Base-by-base conservation (phyloP, 2,329 filamentous ascomycete species). In the Aspergillus sclerotialis region DNA sequence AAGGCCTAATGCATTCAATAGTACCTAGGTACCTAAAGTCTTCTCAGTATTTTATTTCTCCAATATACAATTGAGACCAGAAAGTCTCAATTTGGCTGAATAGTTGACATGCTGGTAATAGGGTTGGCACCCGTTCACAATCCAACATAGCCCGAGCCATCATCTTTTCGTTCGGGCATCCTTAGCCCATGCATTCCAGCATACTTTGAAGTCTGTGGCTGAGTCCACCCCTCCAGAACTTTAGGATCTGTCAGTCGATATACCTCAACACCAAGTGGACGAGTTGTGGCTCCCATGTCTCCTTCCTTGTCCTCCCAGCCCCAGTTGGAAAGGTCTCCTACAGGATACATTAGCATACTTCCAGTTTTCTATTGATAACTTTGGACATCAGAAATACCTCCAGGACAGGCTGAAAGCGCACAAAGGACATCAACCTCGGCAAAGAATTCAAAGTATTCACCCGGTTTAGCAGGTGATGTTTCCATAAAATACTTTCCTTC, bases 381-480 rank as follows among this genome's bases (percentile, higher is more conserved):
- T n/a, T n/a, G n/a, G n/a, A n/a, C n/a, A n/a, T n/a, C 14, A 31
- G 23, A 42, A 52, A 38, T 51, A 61, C 58, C 86, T 2, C 85
- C 85, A 0, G 85, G 85, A 52, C 85, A 92, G 0, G 85, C 84
- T 17, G 67, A 72, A 48, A 80, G 55, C 14, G 77, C 75, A 58
- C 75, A 75, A 23, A 92, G 60, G 7, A 90, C 60, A 54, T 89
- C 82, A 49, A 84, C 76, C 65, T 92, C 86, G 0, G 85, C 84
- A 40, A 92, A 76, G 52, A 92, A 88, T 58, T 87, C 82, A 37
- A 90, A 75, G 36, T 72, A 78, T 38, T 70, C 67, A 15, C 63
- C 64, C 15, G 55, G 39, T 38, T 62, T 64, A 4, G 68, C 67
- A 4, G 69, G 69, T 17, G 58, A 69, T 7, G 68, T 58, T 32